These are phyloP conservation scores for Xylaria sp. DNA, from an alignment of 2,329 filamentous ascomycete species.

Conservation along the genomic window DNA sequence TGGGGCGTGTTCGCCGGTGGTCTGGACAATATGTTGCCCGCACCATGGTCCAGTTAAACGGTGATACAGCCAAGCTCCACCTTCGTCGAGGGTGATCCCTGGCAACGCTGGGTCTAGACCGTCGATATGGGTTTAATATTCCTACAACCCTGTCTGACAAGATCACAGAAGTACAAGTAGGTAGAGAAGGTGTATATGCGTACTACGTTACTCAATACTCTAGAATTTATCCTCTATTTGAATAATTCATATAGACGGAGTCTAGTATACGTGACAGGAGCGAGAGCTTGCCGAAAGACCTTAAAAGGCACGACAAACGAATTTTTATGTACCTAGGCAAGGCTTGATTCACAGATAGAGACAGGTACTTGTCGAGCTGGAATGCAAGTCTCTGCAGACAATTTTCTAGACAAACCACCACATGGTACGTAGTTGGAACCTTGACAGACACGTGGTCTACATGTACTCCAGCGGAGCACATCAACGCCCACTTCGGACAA, in stretches of 20 bases:
- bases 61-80: conserved; percentile 30
- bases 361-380: neutral
- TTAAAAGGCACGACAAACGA: neutral
- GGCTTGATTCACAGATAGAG: neutral
- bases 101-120: conserved; percentile 35
- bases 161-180: conserved; percentile 5
- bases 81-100: conserved; percentile 26
- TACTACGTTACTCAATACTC: neutral
- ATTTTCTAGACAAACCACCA: too few relatives aligned
- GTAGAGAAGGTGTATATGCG: neutral
- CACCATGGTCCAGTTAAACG: conserved; percentile 8
- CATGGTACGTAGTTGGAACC: conserved; percentile 5
- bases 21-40: conserved; percentile 25
- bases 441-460: conserved; percentile 29
- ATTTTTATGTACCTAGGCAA: neutral
- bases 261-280: neutral
- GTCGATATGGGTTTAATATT: conserved; percentile 14
- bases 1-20: conserved; percentile 23
- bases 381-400: neutral
- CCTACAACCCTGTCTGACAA: conserved; percentile 9
- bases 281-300: neutral
- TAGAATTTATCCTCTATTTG: neutral
- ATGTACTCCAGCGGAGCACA: conserved; percentile 21
- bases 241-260: neutral
- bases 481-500: conserved; percentile 22